phyloP scores from a whole-genome alignment of 2,329 filamentous ascomycete species.

The Monilinia polystroma region DNA sequence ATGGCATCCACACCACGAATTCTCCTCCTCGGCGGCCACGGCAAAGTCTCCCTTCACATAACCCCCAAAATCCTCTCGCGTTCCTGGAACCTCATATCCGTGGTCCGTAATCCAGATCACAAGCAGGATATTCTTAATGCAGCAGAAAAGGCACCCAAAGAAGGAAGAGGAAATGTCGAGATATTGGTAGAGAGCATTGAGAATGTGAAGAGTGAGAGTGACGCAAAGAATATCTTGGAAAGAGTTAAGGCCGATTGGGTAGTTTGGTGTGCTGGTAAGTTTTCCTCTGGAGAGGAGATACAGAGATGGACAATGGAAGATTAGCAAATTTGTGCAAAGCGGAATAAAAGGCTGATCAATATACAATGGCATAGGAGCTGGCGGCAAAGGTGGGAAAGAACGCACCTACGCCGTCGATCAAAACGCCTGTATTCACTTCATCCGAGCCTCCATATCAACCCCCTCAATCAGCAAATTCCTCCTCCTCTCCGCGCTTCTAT shows the following conservation, averaged over 20 bases:
- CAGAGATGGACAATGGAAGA: not conserved
- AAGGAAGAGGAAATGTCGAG: slow-evolving; percentile 57
- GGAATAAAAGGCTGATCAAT: not conserved
- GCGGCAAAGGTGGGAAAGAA: slow-evolving; percentile 57
- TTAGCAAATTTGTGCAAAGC: not conserved
- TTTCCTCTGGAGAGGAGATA: not conserved
- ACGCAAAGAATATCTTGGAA: slow-evolving; percentile 62
- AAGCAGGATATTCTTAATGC: slow-evolving; percentile 57
- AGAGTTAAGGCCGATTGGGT: slow-evolving; percentile 63
- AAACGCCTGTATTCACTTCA: slow-evolving; percentile 62
- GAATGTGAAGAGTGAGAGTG: slow-evolving; percentile 61
- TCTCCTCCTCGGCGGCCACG: slow-evolving; percentile 73
- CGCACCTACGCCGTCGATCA: slow-evolving; percentile 59
- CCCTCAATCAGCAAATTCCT: slow-evolving; percentile 60
- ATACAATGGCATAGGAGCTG: slow-evolving; percentile 47
- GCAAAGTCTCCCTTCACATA: slow-evolving; percentile 71
- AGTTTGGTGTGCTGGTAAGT: slow-evolving; percentile 64
- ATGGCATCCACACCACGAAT: slow-evolving; percentile 11
- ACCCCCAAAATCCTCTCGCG: slow-evolving; percentile 74
- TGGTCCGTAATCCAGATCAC: slow-evolving; percentile 74
- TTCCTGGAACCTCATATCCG: slow-evolving; percentile 73
- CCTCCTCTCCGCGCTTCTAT: slow-evolving; percentile 60
- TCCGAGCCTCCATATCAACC: slow-evolving; percentile 56
- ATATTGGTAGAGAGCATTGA: slow-evolving; percentile 71
- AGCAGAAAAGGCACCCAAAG: slow-evolving; percentile 41